Evolutionary conservation across 192 early-diverging fungal genomes (phyloP).

Genomic region (Ramicandelaber brevisporus): DNA sequence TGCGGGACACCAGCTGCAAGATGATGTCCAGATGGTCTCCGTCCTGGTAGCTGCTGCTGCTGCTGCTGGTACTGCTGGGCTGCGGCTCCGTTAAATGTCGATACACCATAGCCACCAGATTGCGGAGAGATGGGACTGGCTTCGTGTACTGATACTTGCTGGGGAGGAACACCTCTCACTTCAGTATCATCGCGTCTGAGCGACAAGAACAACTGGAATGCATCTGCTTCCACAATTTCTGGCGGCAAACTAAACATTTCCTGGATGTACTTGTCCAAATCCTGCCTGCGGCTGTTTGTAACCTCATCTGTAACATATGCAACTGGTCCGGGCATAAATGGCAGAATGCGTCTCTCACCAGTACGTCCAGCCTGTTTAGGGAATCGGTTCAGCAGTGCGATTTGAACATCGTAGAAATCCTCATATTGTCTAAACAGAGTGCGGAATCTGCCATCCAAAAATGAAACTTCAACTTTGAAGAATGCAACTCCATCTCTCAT

Average conservation of each 20-base stretch:
- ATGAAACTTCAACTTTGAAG: slow-evolving; percentile 32
- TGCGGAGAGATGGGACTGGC: no score
- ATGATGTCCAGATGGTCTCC: no score
- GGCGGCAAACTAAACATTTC: slow-evolving; percentile 27
- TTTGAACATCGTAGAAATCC: slow-evolving; percentile 57
- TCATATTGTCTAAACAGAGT: slow-evolving; percentile 47
- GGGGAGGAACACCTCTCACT: no score
- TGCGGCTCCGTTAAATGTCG: no score
- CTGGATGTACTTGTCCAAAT: slow-evolving; percentile 40
- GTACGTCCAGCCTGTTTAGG: slow-evolving; percentile 31
- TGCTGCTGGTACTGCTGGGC: no score
- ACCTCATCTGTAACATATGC: slow-evolving; percentile 34
- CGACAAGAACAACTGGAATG: slow-evolving; percentile 23
- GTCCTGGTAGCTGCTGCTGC: no score
- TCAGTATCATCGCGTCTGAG: slow-evolving; percentile 21
- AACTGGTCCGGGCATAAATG: slow-evolving; percentile 39
- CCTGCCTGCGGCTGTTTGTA: slow-evolving; percentile 28
- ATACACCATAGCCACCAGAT: no score
- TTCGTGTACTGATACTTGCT: no score
- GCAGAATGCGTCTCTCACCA: slow-evolving; percentile 22
- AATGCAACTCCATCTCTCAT: slow-evolving; percentile 42
- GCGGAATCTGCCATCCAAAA: slow-evolving; percentile 23
- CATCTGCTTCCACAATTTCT: slow-evolving; percentile 19
- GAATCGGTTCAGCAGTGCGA: slow-evolving; percentile 33
- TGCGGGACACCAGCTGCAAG: no score